Evolutionary conservation across 805 yeast species (phyloP), one percentile per base, ranked within the genome.

Genomic region (Jamesozyma hellenica): DNA sequence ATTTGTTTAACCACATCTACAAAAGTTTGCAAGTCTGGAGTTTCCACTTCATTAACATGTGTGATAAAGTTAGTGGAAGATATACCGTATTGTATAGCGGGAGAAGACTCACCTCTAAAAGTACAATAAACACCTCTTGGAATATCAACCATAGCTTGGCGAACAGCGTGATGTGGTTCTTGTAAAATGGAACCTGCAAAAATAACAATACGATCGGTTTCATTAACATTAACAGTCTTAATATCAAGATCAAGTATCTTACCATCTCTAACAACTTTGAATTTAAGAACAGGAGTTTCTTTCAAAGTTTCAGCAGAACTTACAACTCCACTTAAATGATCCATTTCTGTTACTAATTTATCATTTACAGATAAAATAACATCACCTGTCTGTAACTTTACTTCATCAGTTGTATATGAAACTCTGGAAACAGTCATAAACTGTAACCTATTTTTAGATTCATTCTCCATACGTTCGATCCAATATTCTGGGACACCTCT

Each of bases 151-250:
- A 83, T 79, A 29, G 82, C 77, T 63, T 87, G 95, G 46, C 88
- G 75, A 14, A 87, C 95, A 8, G 92, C 90, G 54, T 82, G 94
- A 59, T 86, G 96, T n/a, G 96, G 95, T 29, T 76, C 72, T 55
- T 88, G 96, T 27, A 88, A 60, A 5, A 81, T 63, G 30, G 87
- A 79, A 17, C 96, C 96, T 38, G 87, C 75, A 92, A 95, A 88
- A 36, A 73, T 68, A 8, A 83, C 79, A 30, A 85, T 65, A 40
- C 79, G 78, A 29, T 74, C 71, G 1, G 94, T 85, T 30, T 70
- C 68, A 23, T 68, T 65, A 3, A 87, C 71, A 16, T 74, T 72
- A 2, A 75, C 72, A 3, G 94, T 77, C 10, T 82, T 78, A 9
- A 83, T 86, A 15, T 56, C 60, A 17, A 87, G 49, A 35, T 74